A percentile compares a stretch with the other conserved stretches of the same genome.
These are phyloP conservation scores for Chrysophaeum taylorii DNA, from an alignment of 352 stramenopile genomes.

Conservation along the genomic window DNA sequence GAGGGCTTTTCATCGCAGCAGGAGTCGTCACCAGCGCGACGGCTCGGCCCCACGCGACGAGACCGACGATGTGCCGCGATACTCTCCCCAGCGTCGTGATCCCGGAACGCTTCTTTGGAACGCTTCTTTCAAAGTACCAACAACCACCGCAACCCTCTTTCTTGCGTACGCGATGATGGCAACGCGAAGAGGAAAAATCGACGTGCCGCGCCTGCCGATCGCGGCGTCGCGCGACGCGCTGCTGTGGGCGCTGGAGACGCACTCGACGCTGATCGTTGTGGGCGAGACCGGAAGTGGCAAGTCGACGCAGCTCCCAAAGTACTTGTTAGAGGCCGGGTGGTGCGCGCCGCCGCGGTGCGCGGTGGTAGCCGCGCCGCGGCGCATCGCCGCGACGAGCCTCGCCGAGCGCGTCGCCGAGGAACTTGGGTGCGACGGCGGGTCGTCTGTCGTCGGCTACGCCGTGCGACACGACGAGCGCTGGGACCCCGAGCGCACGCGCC, in stretches of 20 bases:
- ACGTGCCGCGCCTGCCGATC: constrained; percentile 74
- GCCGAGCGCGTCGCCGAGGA: constrained; percentile 69
- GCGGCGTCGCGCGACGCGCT: constrained; percentile 70
- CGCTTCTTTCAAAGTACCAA: no score
- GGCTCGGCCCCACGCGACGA: no score
- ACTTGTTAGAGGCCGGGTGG: constrained; percentile 77
- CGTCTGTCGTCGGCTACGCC: constrained; percentile 66
- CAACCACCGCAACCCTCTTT: no score
- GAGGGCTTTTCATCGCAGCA: no score
- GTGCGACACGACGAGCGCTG: constrained; percentile 80
- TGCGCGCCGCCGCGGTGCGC: constrained; percentile 35
- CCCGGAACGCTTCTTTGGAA: no score
- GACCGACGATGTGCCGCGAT: no score
- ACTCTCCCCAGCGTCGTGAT: no score
- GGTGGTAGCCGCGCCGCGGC: constrained; percentile 79
- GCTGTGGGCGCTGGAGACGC: constrained; percentile 70
- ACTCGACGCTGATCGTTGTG: constrained; percentile 74
- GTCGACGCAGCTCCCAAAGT: constrained; percentile 80
- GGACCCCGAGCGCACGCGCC: constrained; percentile 51
- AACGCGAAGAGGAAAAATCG: no score
- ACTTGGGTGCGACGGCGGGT: constrained; percentile 19
- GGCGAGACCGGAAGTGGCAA: constrained; percentile 82
- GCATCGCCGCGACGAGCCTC: constrained; percentile 76
- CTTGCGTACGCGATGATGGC: no score
- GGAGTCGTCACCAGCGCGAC: no score